A percentile compares a stretch with the other conserved stretches of the same genome.
phyloP scores from a whole-genome alignment of 208 protist genomes.

The Trypanosoma grayi region DNA sequence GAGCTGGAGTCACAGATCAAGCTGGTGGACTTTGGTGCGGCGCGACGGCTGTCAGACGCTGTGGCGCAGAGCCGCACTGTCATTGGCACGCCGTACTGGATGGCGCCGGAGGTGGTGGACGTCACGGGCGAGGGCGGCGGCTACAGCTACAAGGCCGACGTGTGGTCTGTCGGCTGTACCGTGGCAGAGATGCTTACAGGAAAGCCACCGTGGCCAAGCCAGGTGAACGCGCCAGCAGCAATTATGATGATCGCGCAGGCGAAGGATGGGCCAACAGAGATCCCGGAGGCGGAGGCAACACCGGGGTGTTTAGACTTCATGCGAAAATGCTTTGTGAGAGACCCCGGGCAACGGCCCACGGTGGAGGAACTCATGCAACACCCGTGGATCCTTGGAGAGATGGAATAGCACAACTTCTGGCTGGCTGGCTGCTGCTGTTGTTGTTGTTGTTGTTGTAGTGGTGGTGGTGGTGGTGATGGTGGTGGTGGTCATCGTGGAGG shows the following conservation, averaged over 20 bases:
- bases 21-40: conserved; percentile 90
- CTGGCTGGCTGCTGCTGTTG: not conserved
- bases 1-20: conserved; percentile 75
- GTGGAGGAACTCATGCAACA: conserved; percentile 86
- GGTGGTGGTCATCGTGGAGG: no score
- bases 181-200: conserved; percentile 93
- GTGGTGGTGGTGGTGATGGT: not conserved
- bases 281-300: conserved; percentile 75
- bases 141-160: conserved; percentile 92
- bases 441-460: not conserved
- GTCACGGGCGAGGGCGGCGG: conserved; percentile 43
- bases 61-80: conserved; percentile 86
- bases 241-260: conserved; percentile 90
- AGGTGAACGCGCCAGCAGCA: conserved; percentile 72
- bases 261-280: conserved; percentile 72
- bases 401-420: conserved; percentile 35
- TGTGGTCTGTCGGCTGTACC: conserved; percentile 93
- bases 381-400: conserved; percentile 73
- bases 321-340: conserved; percentile 71
- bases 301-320: conserved; percentile 85
- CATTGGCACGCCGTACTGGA: conserved; percentile 93
- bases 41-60: conserved; percentile 74
- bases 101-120: conserved; percentile 91
- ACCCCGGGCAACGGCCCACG: conserved; percentile 76
- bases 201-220: conserved; percentile 85